Conservation (phyloP, 345 rosid genomes). For the Heritiera fomes region DNA sequence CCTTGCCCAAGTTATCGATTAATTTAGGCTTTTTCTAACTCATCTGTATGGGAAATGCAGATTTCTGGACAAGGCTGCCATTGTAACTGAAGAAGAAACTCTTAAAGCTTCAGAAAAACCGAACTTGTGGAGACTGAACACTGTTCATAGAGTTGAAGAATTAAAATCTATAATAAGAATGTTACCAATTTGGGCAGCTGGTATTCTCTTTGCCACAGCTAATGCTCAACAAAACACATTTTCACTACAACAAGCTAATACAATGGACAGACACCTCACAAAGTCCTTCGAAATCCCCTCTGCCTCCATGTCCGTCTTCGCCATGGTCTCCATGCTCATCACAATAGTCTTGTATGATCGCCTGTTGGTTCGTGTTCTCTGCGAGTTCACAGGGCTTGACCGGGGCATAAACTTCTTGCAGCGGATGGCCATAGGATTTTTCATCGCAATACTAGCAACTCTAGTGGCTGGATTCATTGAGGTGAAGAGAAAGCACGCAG, state of each 20-base stretch:
- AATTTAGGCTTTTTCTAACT: not conserved
- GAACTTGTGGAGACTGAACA: slow-evolving; percentile 51
- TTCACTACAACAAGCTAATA: slow-evolving; percentile 50
- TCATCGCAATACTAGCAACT: slow-evolving; percentile 47
- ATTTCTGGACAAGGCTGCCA: slow-evolving; percentile 55
- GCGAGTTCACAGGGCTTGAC: slow-evolving; percentile 45
- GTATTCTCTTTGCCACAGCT: slow-evolving; percentile 49
- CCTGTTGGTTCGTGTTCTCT: slow-evolving; percentile 28
- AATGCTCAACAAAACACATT: slow-evolving; percentile 50
- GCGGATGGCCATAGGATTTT: slow-evolving; percentile 55
- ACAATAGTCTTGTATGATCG: slow-evolving; percentile 48
- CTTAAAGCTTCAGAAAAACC: slow-evolving; percentile 23
- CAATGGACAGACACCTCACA: slow-evolving; percentile 46
- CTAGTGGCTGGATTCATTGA: slow-evolving; percentile 50
- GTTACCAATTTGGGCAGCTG: slow-evolving; percentile 61
- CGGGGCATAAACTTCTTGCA: slow-evolving; percentile 48
- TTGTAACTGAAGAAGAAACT: slow-evolving; percentile 35
- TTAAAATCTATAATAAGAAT: slow-evolving; percentile 45
- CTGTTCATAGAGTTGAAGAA: slow-evolving; percentile 57
- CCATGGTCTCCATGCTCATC: slow-evolving; percentile 43
- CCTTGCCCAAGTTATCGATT: not conserved
- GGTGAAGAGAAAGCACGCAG: slow-evolving; percentile 42
- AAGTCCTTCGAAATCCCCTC: slow-evolving; percentile 47
- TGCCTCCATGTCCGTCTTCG: slow-evolving; percentile 53
- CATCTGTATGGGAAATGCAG: slow-evolving; percentile 24